A percentile compares a stretch with the other conserved stretches of the same genome.
Conservation (phyloP, 495 filamentous ascomycete genomes). For the Hypoxylon lienhwacheense region DNA sequence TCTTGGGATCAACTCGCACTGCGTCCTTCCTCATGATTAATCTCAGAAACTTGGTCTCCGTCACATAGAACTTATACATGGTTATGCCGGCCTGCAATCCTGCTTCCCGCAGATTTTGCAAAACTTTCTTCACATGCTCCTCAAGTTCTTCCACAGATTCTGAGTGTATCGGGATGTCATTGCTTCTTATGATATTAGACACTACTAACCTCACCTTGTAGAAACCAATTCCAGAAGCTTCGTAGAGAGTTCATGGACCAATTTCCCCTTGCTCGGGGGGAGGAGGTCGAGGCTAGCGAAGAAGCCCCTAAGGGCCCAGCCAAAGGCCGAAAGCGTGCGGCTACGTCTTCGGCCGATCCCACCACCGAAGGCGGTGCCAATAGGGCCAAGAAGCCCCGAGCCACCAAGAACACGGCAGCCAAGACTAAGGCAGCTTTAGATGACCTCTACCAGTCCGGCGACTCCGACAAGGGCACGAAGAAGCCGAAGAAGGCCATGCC, state of each 20-base stretch:
- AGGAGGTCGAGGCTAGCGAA: neutral
- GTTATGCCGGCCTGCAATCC: no score
- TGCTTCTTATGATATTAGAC: neutral
- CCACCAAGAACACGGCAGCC: neutral
- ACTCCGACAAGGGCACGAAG: neutral
- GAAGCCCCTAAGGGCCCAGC: neutral
- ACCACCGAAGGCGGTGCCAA: neutral
- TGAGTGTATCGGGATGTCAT: neutral
- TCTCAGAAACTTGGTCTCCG: no score
- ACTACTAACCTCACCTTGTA: neutral
- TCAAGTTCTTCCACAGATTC: no score
- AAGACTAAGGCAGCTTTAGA: neutral
- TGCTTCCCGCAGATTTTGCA: no score
- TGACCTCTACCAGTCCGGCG: neutral
- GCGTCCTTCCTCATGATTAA: no score
- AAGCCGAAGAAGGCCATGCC: neutral
- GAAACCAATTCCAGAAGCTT: slow-evolving; percentile 18
- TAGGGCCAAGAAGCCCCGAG: slow-evolving; percentile 3
- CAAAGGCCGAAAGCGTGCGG: slow-evolving; percentile 4
- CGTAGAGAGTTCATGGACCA: neutral
- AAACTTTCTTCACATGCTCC: no score
- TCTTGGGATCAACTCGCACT: no score
- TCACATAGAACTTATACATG: no score
- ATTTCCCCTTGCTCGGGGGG: neutral
- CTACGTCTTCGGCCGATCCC: neutral